Percentiles rank a stretch among this genome's conserved stretches.
phyloP scores from a whole-genome alignment of 2,329 filamentous ascomycete genomes.

The Verticillium nubilum region DNA sequence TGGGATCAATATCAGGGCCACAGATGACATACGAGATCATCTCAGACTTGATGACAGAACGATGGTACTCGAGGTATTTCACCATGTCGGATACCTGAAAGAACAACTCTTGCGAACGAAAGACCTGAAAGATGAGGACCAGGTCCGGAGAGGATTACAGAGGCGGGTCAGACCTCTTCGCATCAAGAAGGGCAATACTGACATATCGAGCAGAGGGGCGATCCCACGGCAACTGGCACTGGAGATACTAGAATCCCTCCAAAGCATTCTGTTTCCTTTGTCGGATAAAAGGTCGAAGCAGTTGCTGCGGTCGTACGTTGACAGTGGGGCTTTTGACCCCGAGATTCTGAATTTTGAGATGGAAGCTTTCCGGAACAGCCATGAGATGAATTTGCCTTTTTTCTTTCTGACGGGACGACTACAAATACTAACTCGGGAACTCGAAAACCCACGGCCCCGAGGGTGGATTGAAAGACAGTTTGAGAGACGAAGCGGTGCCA shows the following conservation, averaged over 20 bases:
- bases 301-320: constrained; percentile 4
- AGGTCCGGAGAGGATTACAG: neutral
- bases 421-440: constrained; percentile 11
- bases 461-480: constrained; percentile 11
- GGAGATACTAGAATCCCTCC: constrained; percentile 9
- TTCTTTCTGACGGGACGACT: constrained; percentile 10
- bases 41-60: constrained; percentile 5
- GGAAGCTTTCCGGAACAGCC: neutral
- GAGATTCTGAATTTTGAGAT: constrained; percentile 8
- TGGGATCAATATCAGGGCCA: constrained; percentile 3
- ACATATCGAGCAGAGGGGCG: constrained; percentile 5
- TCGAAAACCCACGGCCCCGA: constrained; percentile 12
- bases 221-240: constrained; percentile 10
- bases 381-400: constrained; percentile 7
- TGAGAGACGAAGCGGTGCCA: constrained; percentile 14
- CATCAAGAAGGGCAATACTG: neutral
- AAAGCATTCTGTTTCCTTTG: constrained; percentile 11
- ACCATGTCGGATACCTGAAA: constrained; percentile 8
- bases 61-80: constrained; percentile 8
- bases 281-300: constrained; percentile 8
- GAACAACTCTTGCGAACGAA: constrained; percentile 10
- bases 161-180: neutral
- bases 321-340: constrained; percentile 8
- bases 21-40: constrained; percentile 10
- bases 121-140: neutral